Conservation (phyloP, 495 filamentous ascomycete species). For the Extremus antarcticus region DNA sequence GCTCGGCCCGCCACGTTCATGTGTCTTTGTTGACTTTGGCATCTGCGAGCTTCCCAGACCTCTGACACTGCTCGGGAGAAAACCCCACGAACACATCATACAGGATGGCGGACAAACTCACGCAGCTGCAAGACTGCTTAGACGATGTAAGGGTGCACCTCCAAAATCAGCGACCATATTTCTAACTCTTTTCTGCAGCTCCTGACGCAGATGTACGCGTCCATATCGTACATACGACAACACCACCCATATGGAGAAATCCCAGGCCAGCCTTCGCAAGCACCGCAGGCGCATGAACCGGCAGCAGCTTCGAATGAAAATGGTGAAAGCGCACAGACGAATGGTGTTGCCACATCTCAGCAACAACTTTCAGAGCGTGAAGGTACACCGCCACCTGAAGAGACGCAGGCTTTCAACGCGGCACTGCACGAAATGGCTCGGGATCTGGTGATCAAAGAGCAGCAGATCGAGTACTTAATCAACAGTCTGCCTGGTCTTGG, state of each 20-base stretch:
- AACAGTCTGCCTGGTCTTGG: constrained; percentile 76
- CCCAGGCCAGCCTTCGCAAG: constrained; percentile 42
- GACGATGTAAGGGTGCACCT: constrained; percentile 54
- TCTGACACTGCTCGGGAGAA: too few species aligned
- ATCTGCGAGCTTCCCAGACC: too few species aligned
- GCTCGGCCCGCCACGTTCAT: too few species aligned
- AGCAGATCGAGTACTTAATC: constrained; percentile 87
- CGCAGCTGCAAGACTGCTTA: constrained; percentile 88
- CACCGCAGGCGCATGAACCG: constrained; percentile 23
- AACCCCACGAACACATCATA: too few species aligned
- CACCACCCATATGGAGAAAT: constrained; percentile 69
- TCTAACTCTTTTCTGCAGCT: constrained; percentile 43
- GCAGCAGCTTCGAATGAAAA: background rate
- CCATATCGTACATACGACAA: constrained; percentile 67
- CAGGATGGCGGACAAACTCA: constrained; percentile 78
- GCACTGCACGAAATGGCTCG: constrained; percentile 71
- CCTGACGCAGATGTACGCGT: constrained; percentile 78
- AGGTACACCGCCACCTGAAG: constrained; percentile 29
- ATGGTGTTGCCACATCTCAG: background rate
- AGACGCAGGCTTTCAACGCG: constrained; percentile 54
- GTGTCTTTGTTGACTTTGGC: too few species aligned
- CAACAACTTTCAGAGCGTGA: background rate
- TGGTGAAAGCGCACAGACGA: constrained; percentile 21
- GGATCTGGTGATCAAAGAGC: constrained; percentile 80
- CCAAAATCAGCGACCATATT: background rate